Base-by-base conservation (phyloP, 2,329 filamentous ascomycete genomes). In the Elsinoe ampelina region DNA sequence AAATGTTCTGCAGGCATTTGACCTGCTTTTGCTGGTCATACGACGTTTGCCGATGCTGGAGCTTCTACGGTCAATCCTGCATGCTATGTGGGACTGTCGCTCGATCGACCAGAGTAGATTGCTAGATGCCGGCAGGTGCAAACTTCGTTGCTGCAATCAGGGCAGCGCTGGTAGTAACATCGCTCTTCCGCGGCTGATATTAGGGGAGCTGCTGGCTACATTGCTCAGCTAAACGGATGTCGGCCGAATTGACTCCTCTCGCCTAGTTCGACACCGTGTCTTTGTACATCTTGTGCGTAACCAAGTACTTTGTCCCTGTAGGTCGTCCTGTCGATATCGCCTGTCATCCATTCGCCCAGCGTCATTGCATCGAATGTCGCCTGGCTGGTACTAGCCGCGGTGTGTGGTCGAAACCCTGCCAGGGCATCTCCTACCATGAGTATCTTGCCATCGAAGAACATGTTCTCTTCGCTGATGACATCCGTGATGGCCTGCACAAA, bases 401-500 rank as follows among this genome's bases (percentile, higher is more conserved):
- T 70, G 58, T 78, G 75, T 5, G 76, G 75, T 43, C 76, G 62
- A 32, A 77, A 74, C 1, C 73, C 70, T 0, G 74, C 71, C 17
- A 77, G 62, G 0, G 75, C 72, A 62, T 79, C 76, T 0, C 75
- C 76, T 2, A 77, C 70, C 8, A 78, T 61, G 13, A 77, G 55
- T 2, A 77, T 66, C 20, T 69, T 72, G 1, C 74, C 75, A 34
- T 68, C 65, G 20, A 70, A 64, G 55, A 73, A 76, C 34, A 64
- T 65, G 17, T 73, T 71, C 12, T 65, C 58, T 0, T 66, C 64
- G 26, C 68, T 66, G 5, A 75, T 65, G 1, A 71, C 69, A 56
- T 77, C 75, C 10, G 69, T 74, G 26, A 78, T 68, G 34, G 71
- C 72, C 41, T 75, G 74, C 0, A 77, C 69, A 54, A 77, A 77